A percentile compares a stretch with the other conserved stretches of the same genome.
Evolutionary conservation across 306 rosid genomes (phyloP).

Genomic region (Parietaria judaica): DNA sequence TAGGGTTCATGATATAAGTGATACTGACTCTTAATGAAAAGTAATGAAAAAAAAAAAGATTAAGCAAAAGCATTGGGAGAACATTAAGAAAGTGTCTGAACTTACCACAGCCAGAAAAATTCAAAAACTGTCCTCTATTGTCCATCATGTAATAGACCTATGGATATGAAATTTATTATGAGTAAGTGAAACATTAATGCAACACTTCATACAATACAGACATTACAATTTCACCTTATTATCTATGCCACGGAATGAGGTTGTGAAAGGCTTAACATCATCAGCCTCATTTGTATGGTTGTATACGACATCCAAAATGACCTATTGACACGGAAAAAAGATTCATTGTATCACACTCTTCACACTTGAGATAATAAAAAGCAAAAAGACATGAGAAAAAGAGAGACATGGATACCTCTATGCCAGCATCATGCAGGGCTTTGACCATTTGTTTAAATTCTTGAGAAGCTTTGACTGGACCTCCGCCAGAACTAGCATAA

Average conservation of each 20-base stretch:
- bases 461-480: slow-evolving; percentile 71
- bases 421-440: slow-evolving; percentile 88
- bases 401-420: slow-evolving; percentile 54
- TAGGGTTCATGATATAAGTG: too few relatives aligned
- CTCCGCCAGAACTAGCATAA: slow-evolving; percentile 94
- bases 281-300: slow-evolving; percentile 94
- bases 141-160: slow-evolving; percentile 98
- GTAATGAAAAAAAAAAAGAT: too few relatives aligned
- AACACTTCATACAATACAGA: background rate
- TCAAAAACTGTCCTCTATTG: slow-evolving; percentile 54
- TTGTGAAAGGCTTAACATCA: slow-evolving; percentile 60
- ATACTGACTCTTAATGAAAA: too few relatives aligned
- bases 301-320: slow-evolving; percentile 94
- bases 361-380: slow-evolving; percentile 17
- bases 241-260: slow-evolving; percentile 96
- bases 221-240: slow-evolving; percentile 58
- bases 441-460: slow-evolving; percentile 94
- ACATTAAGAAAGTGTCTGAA: slow-evolving; percentile 9
- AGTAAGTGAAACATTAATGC: background rate
- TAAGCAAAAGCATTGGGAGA: slow-evolving; percentile 1
- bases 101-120: slow-evolving; percentile 95
- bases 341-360: slow-evolving; percentile 2
- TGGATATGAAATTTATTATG: slow-evolving; percentile 6
- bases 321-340: slow-evolving; percentile 34
- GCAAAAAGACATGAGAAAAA: too few relatives aligned